Conservation (phyloP, 2,329 filamentous ascomycete genomes). For the Diaporthe ilicicola region DNA sequence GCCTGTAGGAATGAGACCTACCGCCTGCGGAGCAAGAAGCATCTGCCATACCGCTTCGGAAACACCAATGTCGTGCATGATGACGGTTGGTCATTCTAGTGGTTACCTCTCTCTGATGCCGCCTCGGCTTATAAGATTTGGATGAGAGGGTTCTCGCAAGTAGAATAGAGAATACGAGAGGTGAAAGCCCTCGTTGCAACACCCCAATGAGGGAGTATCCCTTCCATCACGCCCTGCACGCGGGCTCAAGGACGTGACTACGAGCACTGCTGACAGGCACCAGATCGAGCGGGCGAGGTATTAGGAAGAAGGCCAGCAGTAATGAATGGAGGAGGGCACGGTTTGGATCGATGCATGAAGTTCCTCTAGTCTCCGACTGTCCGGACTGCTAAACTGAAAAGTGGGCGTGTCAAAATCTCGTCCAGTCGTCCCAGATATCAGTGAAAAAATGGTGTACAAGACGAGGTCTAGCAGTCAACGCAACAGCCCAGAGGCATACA, state of each 20-base stretch:
- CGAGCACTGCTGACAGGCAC: too few species aligned
- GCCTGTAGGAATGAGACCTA: constrained; percentile 29
- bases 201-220: background rate
- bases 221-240: background rate
- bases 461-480: background rate
- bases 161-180: background rate
- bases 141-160: background rate
- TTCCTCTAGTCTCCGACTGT: too few species aligned
- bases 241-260: background rate
- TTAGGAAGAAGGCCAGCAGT: background rate
- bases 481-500: background rate
- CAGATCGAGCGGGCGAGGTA: background rate
- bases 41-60: constrained; percentile 24
- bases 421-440: too few species aligned
- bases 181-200: background rate
- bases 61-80: background rate
- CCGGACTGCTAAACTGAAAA: too few species aligned
- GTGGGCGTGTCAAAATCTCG: too few species aligned
- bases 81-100: background rate
- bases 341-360: too few species aligned
- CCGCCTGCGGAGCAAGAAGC: background rate
- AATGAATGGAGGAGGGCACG: too few species aligned
- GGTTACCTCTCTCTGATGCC: background rate
- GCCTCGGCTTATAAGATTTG: background rate
- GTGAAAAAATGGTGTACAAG: too few species aligned